Evolutionary conservation across 2,329 filamentous ascomycete genomes (phyloP).

Genomic region (Pseudogymnoascus sp.): DNA sequence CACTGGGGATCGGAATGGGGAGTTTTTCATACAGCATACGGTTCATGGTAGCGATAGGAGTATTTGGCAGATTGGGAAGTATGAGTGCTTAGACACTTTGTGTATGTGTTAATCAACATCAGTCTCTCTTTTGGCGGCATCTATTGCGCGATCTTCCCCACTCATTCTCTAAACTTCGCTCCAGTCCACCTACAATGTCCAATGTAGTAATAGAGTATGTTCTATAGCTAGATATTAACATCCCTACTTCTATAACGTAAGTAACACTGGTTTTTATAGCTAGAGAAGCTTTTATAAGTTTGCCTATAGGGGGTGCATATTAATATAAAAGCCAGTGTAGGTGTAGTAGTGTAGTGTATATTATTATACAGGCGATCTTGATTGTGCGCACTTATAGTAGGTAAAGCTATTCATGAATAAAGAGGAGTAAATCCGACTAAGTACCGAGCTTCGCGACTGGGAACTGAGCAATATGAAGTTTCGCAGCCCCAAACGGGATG

Average conservation of each 20-base stretch:
- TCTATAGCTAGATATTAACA: not conserved
- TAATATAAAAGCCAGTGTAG: no score
- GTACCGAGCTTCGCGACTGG: constrained; percentile 22
- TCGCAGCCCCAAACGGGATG: constrained; percentile 38
- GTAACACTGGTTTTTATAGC: not conserved
- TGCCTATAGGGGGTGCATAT: not conserved
- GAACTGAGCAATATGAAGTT: constrained; percentile 38
- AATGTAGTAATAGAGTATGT: not conserved
- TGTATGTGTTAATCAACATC: not conserved
- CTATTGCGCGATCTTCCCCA: no score
- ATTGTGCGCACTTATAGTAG: no score
- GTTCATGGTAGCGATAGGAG: not conserved
- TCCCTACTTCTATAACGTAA: not conserved
- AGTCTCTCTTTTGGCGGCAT: not conserved
- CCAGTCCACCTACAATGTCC: not conserved
- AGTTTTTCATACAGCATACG: not conserved
- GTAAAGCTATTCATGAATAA: not conserved
- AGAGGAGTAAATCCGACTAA: constrained; percentile 9
- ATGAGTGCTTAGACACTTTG: not conserved
- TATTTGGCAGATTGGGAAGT: not conserved
- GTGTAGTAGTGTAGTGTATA: no score
- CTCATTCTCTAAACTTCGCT: not conserved
- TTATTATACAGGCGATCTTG: no score
- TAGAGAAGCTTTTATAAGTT: not conserved
- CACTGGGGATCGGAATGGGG: not conserved